Percentiles rank a stretch among this genome's conserved stretches.
Conservation (phyloP, 139 green algal genomes). For the Medakamo hakoo region DNA sequence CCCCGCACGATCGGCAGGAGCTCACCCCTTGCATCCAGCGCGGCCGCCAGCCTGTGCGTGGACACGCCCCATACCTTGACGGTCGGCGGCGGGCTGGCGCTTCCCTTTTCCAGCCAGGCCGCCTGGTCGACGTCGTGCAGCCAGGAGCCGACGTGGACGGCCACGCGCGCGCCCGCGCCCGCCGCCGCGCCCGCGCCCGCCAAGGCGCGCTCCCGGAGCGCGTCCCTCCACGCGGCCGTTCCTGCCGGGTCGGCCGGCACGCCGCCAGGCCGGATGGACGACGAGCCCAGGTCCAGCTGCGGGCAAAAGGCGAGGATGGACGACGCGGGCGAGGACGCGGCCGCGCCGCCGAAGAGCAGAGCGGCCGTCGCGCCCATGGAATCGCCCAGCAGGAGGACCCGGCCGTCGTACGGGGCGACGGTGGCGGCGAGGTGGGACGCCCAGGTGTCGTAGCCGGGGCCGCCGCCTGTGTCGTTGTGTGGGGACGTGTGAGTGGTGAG, state of each 20-base stretch:
- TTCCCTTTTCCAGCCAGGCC: neutral
- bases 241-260: neutral
- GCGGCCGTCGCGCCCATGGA: slow-evolving; percentile 76
- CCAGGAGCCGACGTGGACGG: slow-evolving; percentile 47
- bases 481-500: too few species aligned
- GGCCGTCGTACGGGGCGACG: slow-evolving; percentile 32
- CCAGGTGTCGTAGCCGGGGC: neutral
- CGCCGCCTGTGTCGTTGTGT: too few species aligned
- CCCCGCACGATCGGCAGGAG: slow-evolving; percentile 44
- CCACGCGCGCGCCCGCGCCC: slow-evolving; percentile 5
- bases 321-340: slow-evolving; percentile 24
- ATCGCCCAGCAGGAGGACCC: slow-evolving; percentile 81
- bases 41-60: slow-evolving; percentile 57
- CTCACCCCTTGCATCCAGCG: slow-evolving; percentile 31
- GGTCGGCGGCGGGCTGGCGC: neutral
- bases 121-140: slow-evolving; percentile 61
- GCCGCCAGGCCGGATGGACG: slow-evolving; percentile 32
- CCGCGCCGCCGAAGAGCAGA: slow-evolving; percentile 60
- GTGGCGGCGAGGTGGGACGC: neutral
- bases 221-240: slow-evolving; percentile 11
- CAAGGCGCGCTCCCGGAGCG: slow-evolving; percentile 25
- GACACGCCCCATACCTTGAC: slow-evolving; percentile 31
- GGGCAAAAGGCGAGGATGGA: slow-evolving; percentile 64
- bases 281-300: slow-evolving; percentile 44
- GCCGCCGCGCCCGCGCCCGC: slow-evolving; percentile 5